Percentiles rank a stretch among this genome's conserved stretches.
These are phyloP conservation scores for Cadophora malorum DNA, from an alignment of 2,329 filamentous ascomycete species.

Conservation along the genomic window DNA sequence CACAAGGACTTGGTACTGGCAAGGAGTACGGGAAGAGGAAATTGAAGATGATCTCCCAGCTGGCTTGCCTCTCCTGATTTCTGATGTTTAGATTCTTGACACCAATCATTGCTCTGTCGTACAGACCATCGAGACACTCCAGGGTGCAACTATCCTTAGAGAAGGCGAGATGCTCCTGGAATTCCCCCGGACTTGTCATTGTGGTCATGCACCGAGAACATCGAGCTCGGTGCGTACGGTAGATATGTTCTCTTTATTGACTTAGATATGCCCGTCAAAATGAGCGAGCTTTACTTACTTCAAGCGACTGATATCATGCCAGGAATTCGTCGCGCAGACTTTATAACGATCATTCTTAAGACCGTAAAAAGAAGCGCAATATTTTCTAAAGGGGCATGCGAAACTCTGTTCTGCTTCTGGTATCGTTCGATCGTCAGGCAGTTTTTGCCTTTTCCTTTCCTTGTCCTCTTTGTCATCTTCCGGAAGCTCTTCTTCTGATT, in stretches of 20 bases:
- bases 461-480: neutral
- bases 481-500: too few relatives aligned
- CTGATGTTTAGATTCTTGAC: too few relatives aligned
- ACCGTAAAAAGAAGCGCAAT: neutral
- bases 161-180: too few relatives aligned
- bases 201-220: neutral
- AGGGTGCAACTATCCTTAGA: too few relatives aligned
- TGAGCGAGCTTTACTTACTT: neutral
- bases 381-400: neutral
- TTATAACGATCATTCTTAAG: neutral
- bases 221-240: neutral
- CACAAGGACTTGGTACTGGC: too few relatives aligned
- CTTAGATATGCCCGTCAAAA: too few relatives aligned
- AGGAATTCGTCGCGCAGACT: neutral
- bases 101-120: too few relatives aligned
- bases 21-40: too few relatives aligned
- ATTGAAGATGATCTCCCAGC: too few relatives aligned
- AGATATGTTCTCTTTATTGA: neutral
- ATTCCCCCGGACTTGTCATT: too few relatives aligned
- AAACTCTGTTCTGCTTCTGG: neutral
- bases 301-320: neutral
- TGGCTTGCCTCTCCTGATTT: too few relatives aligned
- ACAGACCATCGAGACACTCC: too few relatives aligned
- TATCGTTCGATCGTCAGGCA: neutral
- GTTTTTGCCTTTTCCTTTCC: neutral